These are phyloP conservation scores for Kodamaea derodonti DNA, from an alignment of 1,139 yeast species.

Conservation along the genomic window DNA sequence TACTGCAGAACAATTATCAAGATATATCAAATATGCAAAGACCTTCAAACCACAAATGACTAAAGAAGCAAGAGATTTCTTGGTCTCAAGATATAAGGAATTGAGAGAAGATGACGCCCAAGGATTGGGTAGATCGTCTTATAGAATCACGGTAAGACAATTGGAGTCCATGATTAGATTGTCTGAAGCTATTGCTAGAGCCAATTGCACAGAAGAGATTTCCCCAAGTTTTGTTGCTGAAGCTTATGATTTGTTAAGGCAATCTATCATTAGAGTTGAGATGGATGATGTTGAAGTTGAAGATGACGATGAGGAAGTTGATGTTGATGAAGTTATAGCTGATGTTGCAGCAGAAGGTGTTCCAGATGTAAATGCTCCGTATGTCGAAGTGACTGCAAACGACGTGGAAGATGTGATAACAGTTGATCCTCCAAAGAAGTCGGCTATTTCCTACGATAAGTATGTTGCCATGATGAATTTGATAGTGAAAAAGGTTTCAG, in stretches of 20 bases:
- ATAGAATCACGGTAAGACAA: conserved; percentile 95
- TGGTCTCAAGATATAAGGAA: conserved; percentile 81
- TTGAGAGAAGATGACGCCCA: conserved; percentile 90
- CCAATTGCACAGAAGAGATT: conserved; percentile 89
- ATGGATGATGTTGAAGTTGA: conserved; percentile 89
- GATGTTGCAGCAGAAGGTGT: conserved; percentile 1
- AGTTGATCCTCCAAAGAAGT: conserved; percentile 12
- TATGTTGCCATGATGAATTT: conserved; percentile 81
- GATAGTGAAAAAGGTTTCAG: conserved; percentile 67
- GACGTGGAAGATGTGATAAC: conserved; percentile 6
- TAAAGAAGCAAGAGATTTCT: conserved; percentile 70
- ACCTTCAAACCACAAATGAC: conserved; percentile 91
- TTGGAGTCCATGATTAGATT: conserved; percentile 90
- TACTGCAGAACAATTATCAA: conserved; percentile 79
- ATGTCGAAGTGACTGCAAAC: conserved; percentile 6
- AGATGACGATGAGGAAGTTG: conserved; percentile 48
- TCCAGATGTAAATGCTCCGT: conserved; percentile 8
- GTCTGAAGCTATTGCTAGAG: conserved; percentile 95
- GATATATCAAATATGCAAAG: conserved; percentile 89
- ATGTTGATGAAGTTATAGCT: conserved; percentile 15
- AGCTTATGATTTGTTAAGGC: conserved; percentile 86
- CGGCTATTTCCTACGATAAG: conserved; percentile 73
- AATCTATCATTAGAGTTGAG: conserved; percentile 90
- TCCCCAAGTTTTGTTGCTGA: conserved; percentile 88
- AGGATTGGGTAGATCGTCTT: conserved; percentile 82